Percentiles rank a stretch among this genome's conserved stretches.
Conservation (phyloP, 1,284 basidiomycete species). For the Trichosporon sp. region DNA sequence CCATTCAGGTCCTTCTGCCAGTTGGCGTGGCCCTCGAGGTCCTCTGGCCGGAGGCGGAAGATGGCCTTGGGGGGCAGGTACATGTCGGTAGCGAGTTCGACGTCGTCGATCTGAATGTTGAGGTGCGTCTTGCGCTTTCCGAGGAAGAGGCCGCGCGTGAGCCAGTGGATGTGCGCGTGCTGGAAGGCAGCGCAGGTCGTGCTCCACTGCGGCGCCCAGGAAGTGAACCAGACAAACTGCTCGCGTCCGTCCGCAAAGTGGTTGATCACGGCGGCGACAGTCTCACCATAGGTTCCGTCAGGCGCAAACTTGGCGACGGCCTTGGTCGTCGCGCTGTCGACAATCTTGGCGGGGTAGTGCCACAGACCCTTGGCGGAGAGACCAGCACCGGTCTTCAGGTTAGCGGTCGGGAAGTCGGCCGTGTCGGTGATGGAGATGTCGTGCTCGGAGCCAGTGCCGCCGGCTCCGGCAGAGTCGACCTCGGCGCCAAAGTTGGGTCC, state of each 20-base stretch:
- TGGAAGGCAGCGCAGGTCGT: constrained; percentile 19
- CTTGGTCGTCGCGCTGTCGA: constrained; percentile 16
- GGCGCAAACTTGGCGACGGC: constrained; percentile 19
- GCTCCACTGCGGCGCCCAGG: constrained; percentile 26
- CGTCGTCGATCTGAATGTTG: constrained; percentile 25
- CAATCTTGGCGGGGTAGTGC: constrained; percentile 23
- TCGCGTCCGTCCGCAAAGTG: constrained; percentile 14
- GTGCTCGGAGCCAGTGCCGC: constrained; percentile 17
- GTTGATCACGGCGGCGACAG: constrained; percentile 26
- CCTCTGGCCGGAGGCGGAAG: constrained; percentile 23
- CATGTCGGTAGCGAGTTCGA: constrained; percentile 24
- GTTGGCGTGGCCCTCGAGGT: constrained; percentile 23
- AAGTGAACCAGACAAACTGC: constrained; percentile 25
- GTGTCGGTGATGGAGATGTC: constrained; percentile 18
- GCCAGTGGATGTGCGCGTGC: constrained; percentile 28
- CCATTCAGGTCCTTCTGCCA: constrained; percentile 26
- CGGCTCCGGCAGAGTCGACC: background rate
- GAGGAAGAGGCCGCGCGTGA: constrained; percentile 26
- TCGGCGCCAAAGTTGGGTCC: constrained; percentile 7
- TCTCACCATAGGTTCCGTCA: background rate
- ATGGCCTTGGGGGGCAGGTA: constrained; percentile 8
- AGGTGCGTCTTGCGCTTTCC: constrained; percentile 29
- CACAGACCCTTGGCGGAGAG: constrained; percentile 18
- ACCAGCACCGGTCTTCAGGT: constrained; percentile 19
- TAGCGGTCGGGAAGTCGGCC: constrained; percentile 19